Conservation (phyloP, 768 basidiomycete species). For the Naematelia aurantialba region DNA sequence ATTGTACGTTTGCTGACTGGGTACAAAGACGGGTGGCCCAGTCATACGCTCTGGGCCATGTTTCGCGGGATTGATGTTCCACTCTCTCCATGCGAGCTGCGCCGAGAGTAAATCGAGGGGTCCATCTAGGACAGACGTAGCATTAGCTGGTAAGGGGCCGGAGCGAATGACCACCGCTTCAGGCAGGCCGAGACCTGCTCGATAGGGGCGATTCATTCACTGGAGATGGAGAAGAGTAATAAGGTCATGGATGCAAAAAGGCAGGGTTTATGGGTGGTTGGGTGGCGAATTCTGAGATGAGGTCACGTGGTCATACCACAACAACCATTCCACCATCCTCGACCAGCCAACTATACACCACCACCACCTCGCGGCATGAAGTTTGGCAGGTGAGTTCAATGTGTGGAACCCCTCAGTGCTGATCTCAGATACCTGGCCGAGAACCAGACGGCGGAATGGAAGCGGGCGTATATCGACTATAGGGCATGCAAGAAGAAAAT, state of each 20-base stretch:
- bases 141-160: neutral
- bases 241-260: neutral
- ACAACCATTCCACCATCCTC: neutral
- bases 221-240: neutral
- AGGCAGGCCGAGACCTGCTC: conserved; percentile 36
- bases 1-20: conserved; percentile 23
- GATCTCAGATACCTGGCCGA: conserved; percentile 42
- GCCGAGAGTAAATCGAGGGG: neutral
- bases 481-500: conserved; percentile 48
- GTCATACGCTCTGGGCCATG: conserved; percentile 30
- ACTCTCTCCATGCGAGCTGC: conserved; percentile 31
- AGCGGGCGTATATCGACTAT: conserved; percentile 51
- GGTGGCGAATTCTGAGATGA: conserved; percentile 14
- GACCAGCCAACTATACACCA: neutral
- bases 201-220: conserved; percentile 8
- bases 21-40: conserved; percentile 30
- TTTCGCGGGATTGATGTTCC: conserved; percentile 36
- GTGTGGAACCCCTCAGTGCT: too few relatives aligned
- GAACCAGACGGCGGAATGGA: conserved; percentile 50
- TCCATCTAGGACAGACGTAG: neutral
- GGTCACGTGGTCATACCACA: too few relatives aligned
- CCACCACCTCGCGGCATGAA: conserved; percentile 23
- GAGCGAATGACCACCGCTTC: conserved; percentile 31
- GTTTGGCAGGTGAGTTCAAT: conserved; percentile 33
- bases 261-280: too few relatives aligned